These are phyloP conservation scores for Cicer yamashitae DNA, from an alignment of 306 rosid genomes.

Conservation along the genomic window DNA sequence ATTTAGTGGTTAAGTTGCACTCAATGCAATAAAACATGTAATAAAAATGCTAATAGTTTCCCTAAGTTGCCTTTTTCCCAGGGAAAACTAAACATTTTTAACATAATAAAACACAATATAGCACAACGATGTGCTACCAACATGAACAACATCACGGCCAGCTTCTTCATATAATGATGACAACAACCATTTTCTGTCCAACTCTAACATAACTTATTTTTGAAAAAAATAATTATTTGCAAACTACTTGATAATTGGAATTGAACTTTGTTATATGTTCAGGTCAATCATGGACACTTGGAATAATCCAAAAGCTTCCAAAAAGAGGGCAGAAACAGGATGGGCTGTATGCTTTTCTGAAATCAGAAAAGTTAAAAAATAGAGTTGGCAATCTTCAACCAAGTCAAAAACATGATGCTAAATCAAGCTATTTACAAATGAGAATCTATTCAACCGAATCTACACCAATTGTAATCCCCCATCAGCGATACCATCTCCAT, in stretches of 20 bases:
- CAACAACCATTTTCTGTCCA: neutral
- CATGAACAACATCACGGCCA: neutral
- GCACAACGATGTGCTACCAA: conserved; percentile 3
- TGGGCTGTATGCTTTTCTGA: conserved; percentile 17
- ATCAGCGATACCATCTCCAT: no score
- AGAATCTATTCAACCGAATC: conserved; percentile 23
- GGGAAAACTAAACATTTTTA: neutral
- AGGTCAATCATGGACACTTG: neutral
- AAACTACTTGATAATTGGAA: conserved; percentile 10
- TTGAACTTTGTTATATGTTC: conserved; percentile 1
- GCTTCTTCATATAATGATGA: neutral
- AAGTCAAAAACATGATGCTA: no score
- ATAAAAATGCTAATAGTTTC: conserved; percentile 30
- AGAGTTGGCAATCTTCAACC: conserved; percentile 18
- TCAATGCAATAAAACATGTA: neutral
- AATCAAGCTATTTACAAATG: conserved; percentile 9
- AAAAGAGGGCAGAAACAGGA: neutral
- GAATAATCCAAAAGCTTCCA: neutral
- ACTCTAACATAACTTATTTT: neutral
- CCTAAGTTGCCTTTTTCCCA: conserved; percentile 1
- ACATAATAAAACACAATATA: neutral
- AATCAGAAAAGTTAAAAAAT: neutral
- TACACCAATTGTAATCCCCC: neutral
- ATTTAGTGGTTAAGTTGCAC: conserved; percentile 30
- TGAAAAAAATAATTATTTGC: neutral